Evolutionary conservation across 2,329 filamentous ascomycete genomes (phyloP).

Genomic region (Corniculantispora saksenae): DNA sequence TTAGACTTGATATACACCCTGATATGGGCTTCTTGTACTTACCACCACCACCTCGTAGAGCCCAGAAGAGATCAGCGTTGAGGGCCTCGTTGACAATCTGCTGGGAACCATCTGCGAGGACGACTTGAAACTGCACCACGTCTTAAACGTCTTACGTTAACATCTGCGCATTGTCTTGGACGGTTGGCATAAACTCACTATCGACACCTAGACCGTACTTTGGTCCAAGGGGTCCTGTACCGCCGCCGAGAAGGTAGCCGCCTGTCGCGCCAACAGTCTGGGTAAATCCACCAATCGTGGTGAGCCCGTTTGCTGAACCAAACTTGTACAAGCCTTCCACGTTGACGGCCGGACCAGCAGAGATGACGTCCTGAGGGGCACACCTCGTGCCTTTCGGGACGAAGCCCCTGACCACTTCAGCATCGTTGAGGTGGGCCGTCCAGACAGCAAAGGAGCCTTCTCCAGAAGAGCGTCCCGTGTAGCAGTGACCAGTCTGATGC

Average conservation of each 20-base stretch:
- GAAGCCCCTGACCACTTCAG: background rate
- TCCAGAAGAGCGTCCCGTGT: conserved; percentile 1
- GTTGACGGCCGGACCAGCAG: background rate
- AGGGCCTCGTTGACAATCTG: background rate
- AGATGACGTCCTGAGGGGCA: background rate
- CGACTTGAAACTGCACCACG: background rate
- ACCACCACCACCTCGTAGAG: background rate
- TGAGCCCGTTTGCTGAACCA: background rate
- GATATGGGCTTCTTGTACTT: background rate
- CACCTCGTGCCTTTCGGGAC: background rate
- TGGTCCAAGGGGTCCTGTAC: background rate
- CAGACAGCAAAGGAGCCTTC: conserved; percentile 8
- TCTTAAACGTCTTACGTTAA: background rate
- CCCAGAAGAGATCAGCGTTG: background rate
- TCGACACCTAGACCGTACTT: background rate
- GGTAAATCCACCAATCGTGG: background rate
- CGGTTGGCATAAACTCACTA: background rate
- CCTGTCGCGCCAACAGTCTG: background rate
- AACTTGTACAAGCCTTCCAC: background rate
- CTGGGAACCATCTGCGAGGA: background rate
- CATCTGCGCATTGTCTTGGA: background rate
- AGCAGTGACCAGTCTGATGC: background rate
- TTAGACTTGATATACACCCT: background rate
- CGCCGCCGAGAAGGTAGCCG: background rate
- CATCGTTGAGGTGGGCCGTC: background rate